Evolutionary conservation across 2,329 filamentous ascomycete species (phyloP), one percentile per base, ranked within the genome.

Genomic region (Penicillium sp.): DNA sequence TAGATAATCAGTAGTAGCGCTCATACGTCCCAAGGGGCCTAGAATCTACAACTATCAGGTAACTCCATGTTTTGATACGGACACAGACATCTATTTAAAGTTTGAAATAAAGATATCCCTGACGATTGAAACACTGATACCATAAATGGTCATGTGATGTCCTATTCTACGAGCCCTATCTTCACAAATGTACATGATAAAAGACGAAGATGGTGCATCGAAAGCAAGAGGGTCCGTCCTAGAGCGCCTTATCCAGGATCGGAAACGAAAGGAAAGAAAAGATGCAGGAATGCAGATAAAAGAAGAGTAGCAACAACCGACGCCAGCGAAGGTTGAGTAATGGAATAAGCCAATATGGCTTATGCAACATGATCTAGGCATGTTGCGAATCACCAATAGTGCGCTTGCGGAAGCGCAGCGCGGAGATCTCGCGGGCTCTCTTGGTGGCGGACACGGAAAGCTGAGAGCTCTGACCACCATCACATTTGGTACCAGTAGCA

Each of bases 401-500:
- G 27, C 65, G 67, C 39, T 61, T 64, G 45, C 64, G 64, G 60
- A 64, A 63, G 39, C 67, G 68, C 59, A 67, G 63, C 21, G 49
- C 64, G 10, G 59, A 63, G 36, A 64, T 43, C 44, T 54, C 58
- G 47, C 64, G 63, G 20, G 64, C 63, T 58, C 61, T 63, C n/a
- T 57, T 32, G 24, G 51, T 44, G 17, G 59, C 62, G 7, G 56
- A 54, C 33, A 71, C 53, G 8, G 56, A 47, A 23, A 75, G 57
- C 1, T 66, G 54, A 1, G 45, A 37, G 26, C 58, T 61, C 47
- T 64, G 55, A 21, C 78, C 78, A 15, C 68, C 57, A 7, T 54
- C 72, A 68, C 84, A 87, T 23, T 70, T 69, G 12, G 80, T 85
- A 30, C 84, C 84, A 1, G 73, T 57, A 1, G 83, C 78, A 76